Evolutionary conservation across 108 stramenopile genomes (phyloP).

Genomic region (Aurantiochytrium sp.): DNA sequence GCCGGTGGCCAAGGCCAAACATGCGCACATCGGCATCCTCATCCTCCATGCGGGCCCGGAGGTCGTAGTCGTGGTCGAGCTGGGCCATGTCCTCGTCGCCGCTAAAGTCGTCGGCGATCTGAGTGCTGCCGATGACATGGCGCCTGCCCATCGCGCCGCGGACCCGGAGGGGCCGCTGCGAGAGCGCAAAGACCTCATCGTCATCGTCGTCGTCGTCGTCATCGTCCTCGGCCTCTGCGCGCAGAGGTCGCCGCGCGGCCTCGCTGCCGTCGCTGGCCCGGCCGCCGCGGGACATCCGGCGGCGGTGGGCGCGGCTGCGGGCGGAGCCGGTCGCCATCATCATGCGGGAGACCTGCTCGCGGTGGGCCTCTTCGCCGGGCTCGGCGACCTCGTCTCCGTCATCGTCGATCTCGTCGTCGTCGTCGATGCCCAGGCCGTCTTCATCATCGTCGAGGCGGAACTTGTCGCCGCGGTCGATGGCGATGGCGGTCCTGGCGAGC

Average conservation of each 20-base stretch:
- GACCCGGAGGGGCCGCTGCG: neutral
- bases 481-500: neutral
- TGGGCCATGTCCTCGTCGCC: neutral
- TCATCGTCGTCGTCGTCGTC: neutral
- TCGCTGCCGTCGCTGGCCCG: neutral
- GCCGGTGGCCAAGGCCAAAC: too few species aligned
- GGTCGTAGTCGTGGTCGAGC: too few species aligned
- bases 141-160: neutral
- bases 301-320: too few species aligned
- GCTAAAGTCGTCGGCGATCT: neutral
- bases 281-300: too few species aligned
- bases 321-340: too few species aligned
- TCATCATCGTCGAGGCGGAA: too few species aligned
- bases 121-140: neutral
- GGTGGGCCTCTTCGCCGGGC: neutral
- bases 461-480: neutral
- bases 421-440: neutral
- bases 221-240: neutral
- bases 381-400: neutral
- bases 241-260: neutral
- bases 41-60: neutral
- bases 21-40: neutral
- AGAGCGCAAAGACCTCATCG: neutral
- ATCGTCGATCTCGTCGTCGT: neutral
- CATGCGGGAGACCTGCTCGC: too few species aligned